Conservation (phyloP, 345 rosid genomes). For the Lepidium africanum region DNA sequence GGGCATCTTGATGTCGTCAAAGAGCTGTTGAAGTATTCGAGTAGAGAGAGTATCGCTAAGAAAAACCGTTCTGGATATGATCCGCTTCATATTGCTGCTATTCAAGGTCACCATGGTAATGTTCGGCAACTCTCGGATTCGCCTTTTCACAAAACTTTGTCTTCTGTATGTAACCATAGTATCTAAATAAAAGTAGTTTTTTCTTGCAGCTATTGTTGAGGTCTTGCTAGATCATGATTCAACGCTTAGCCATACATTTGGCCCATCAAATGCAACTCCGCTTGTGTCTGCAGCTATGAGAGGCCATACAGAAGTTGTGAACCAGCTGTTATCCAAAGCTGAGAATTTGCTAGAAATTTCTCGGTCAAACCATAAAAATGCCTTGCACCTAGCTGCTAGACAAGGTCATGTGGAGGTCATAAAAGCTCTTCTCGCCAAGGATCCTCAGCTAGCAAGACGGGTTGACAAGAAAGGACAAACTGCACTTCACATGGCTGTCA, state of each 20-base stretch:
- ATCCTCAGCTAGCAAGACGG: slow-evolving; percentile 83
- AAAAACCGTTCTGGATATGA: slow-evolving; percentile 77
- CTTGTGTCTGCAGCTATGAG: slow-evolving; percentile 84
- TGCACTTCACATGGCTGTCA: slow-evolving; percentile 93
- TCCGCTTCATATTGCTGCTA: slow-evolving; percentile 83
- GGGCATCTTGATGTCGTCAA: slow-evolving; percentile 86
- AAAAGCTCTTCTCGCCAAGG: slow-evolving; percentile 62
- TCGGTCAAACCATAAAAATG: slow-evolving; percentile 83
- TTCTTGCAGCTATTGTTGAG: slow-evolving; percentile 76
- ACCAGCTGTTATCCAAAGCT: slow-evolving; percentile 71
- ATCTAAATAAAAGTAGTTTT: neutral
- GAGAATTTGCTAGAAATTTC: slow-evolving; percentile 62
- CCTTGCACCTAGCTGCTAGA: slow-evolving; percentile 85
- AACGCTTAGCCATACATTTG: slow-evolving; percentile 56
- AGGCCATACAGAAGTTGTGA: slow-evolving; percentile 86
- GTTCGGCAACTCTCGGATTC: neutral
- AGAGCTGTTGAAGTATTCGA: slow-evolving; percentile 78
- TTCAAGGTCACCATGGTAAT: slow-evolving; percentile 87
- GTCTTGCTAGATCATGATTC: slow-evolving; percentile 80
- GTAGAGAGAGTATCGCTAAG: slow-evolving; percentile 61
- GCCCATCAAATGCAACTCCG: slow-evolving; percentile 85
- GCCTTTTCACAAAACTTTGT: neutral
- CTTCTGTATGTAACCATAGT: neutral
- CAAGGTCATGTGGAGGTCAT: slow-evolving; percentile 82
- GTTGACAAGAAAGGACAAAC: slow-evolving; percentile 95